Base-by-base conservation (phyloP, 306 rosid genomes). In the Lablab purpureus region DNA sequence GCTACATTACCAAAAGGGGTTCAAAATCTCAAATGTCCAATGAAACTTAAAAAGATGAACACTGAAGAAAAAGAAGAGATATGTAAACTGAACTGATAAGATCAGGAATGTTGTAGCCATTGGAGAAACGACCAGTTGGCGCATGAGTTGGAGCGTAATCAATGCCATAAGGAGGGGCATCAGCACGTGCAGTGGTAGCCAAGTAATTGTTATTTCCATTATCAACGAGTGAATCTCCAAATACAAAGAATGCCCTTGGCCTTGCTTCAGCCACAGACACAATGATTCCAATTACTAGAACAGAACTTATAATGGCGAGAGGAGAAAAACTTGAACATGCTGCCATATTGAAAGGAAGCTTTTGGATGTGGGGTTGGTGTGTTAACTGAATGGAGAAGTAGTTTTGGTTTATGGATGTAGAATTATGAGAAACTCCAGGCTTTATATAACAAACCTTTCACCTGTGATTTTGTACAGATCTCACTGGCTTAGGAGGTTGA, bases 171-270 rank as follows among this genome's bases (percentile, higher is more conserved):
- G 96, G 97, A 37, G 87, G 88, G 1, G 79, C 0, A 83, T 92
- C 97, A 0, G 96, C 96, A 10, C 97, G 82, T 21, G 97, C 96
- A 6, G 96, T 87, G 67, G 97, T 92, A 25, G 87, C 89, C 54
- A 92, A 71, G 81, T 85, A 92, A 78, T 92, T 82, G 75, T 92
- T 92, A 71, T 92, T 92, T 73, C 97, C 97, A 75, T n/a, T 90
- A 67, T 92, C 96, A 34, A 92, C 96, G 0, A 92, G 82, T 7
- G 97, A 92, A 71, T 92, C 97, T 37, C 97, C 96, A 67, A 92
- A 92, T 1, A 92, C 96, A n/a, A 92, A 85, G 78, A 92, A 90
- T 10, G 93, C 88, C 40, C 88, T 85, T 54, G 80, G 80, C 32
- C 30, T 58, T 0, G 55, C 85, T 56, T 75, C 88, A 49, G 43